Evolutionary conservation across 1,139 yeast genomes (phyloP).

Genomic region (Taiozyma onychis): DNA sequence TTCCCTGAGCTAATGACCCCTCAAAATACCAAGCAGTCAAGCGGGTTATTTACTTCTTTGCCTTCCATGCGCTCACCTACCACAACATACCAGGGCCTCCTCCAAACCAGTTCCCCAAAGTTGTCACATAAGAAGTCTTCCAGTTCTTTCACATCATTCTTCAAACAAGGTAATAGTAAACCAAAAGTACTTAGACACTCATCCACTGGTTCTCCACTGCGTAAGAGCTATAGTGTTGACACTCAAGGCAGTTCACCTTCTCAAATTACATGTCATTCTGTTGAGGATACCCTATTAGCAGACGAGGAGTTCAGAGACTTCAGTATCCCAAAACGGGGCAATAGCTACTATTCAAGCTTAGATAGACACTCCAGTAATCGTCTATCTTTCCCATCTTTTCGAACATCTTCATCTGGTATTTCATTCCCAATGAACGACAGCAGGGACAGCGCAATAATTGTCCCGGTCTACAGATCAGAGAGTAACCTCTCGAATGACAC

Average conservation of each 20-base stretch:
- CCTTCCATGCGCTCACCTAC: background rate
- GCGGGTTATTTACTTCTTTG: background rate
- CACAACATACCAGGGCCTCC: background rate
- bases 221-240: background rate
- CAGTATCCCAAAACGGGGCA: constrained; percentile 5
- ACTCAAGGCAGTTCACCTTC: constrained; percentile 2
- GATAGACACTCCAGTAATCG: background rate
- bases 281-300: constrained; percentile 21
- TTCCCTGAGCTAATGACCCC: background rate
- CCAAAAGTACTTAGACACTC: background rate
- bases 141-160: background rate
- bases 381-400: background rate
- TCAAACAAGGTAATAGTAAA: background rate
- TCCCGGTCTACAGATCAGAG: background rate
- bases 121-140: background rate
- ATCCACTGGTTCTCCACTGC: background rate
- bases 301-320: constrained; percentile 19
- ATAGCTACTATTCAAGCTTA: constrained; percentile 3
- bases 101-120: background rate
- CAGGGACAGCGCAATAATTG: background rate
- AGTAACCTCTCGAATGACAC: background rate
- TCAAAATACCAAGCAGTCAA: background rate
- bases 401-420: background rate
- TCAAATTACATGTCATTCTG: constrained; percentile 14
- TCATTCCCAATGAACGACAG: background rate